phyloP scores from a whole-genome alignment of 306 rosid genomes.

The Lupinus albus region DNA sequence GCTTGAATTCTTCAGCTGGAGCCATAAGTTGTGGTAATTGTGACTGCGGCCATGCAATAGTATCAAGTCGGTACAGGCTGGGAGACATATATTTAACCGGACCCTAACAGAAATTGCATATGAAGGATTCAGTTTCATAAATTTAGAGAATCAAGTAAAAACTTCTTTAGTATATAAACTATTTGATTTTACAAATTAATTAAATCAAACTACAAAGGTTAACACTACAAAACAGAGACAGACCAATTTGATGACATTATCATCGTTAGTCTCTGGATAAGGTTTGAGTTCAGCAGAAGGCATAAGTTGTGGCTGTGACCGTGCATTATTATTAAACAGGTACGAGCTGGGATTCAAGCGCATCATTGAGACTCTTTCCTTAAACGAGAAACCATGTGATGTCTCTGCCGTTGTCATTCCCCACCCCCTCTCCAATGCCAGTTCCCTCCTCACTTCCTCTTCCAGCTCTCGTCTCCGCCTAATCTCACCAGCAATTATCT shows the following conservation, averaged over 20 bases:
- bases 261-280: conserved; percentile 26
- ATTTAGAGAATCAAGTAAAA: too few species aligned
- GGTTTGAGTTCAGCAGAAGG: neutral
- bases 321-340: neutral
- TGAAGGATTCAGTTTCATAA: too few species aligned
- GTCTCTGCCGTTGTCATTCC: conserved; percentile 29
- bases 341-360: conserved; percentile 14
- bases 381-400: neutral
- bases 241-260: conserved; percentile 53
- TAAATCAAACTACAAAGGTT: neutral
- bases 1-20: too few species aligned
- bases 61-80: too few species aligned
- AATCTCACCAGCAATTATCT: conserved; percentile 45
- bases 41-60: too few species aligned
- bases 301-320: neutral
- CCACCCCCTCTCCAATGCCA: conserved; percentile 46
- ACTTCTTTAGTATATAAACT: too few species aligned
- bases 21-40: too few species aligned
- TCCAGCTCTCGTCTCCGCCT: conserved; percentile 51
- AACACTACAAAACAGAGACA: conserved; percentile 23
- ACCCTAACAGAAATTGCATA: too few species aligned
- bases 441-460: conserved; percentile 58
- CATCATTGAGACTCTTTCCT: conserved; percentile 21
- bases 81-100: too few species aligned
- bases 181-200: too few species aligned